A percentile compares a stretch with the other conserved stretches of the same genome.
Conservation (phyloP, 1,139 yeast species). For the Geotrichum candidum region DNA sequence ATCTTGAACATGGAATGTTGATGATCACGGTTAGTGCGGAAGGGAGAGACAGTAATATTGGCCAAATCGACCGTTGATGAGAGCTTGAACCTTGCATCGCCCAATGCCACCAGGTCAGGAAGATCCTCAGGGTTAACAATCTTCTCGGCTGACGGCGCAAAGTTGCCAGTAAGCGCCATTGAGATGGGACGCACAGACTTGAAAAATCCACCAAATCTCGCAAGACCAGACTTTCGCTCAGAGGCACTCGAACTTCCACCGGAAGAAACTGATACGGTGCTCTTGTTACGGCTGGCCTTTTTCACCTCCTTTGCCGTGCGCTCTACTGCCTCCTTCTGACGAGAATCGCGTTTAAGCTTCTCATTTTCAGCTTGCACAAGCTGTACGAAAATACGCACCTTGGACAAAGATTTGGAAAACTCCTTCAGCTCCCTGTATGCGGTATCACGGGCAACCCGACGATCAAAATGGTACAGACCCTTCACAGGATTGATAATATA, state of each 20-base stretch:
- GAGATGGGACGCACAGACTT: conserved; percentile 41
- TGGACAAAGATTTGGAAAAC: conserved; percentile 31
- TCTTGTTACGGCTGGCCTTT: conserved; percentile 21
- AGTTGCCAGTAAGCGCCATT: conserved; percentile 34
- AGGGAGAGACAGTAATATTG: conserved; percentile 32
- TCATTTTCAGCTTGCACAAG: conserved; percentile 46
- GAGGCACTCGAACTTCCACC: conserved; percentile 1
- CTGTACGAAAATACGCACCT: conserved; percentile 40
- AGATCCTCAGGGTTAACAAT: conserved; percentile 50
- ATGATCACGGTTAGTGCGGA: conserved; percentile 27
- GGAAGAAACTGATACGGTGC: not conserved
- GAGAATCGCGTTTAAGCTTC: conserved; percentile 47
- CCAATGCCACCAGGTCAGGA: conserved; percentile 46
- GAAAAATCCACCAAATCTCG: conserved; percentile 35
- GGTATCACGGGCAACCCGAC: conserved; percentile 36
- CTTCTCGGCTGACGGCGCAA: conserved; percentile 40
- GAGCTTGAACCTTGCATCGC: conserved; percentile 51
- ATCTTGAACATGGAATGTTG: conserved; percentile 49
- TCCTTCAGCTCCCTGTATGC: conserved; percentile 43
- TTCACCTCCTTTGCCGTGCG: conserved; percentile 38
- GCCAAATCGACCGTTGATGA: conserved; percentile 51
- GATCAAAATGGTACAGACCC: conserved; percentile 29
- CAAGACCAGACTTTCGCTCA: conserved; percentile 17
- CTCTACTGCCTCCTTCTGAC: conserved; percentile 42
- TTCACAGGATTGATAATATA: conserved; percentile 31